A percentile compares a stretch with the other conserved stretches of the same genome.
Evolutionary conservation across 768 basidiomycete species (phyloP).

Genomic region (Leccinum subtestaceum): DNA sequence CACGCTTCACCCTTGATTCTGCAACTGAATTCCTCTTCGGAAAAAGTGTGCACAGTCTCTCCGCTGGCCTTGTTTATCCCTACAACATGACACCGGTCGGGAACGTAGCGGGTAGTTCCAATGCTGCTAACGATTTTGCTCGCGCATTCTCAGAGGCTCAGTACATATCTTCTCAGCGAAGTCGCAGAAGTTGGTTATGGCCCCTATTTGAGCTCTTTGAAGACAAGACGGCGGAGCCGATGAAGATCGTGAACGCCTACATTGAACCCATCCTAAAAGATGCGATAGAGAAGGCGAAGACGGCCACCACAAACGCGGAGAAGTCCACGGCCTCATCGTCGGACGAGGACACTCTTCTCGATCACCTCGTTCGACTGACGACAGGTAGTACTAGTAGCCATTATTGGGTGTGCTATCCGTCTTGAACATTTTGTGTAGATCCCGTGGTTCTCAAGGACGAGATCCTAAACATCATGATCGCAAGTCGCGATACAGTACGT

Average conservation of each 20-base stretch:
- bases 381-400: constrained; percentile 34
- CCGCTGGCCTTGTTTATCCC: constrained; percentile 52
- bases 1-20: constrained; percentile 63
- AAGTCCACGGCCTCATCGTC: constrained; percentile 28
- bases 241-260: constrained; percentile 52
- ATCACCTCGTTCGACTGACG: constrained; percentile 53
- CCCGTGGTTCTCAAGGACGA: constrained; percentile 31
- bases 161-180: constrained; percentile 39
- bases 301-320: constrained; percentile 11
- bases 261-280: constrained; percentile 45
- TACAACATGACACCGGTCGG: constrained; percentile 32
- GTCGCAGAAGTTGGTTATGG: constrained; percentile 49
- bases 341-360: constrained; percentile 51
- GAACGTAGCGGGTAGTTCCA: constrained; percentile 24
- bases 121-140: constrained; percentile 43
- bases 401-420: constrained; percentile 21
- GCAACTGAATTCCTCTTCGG: constrained; percentile 69
- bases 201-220: constrained; percentile 48
- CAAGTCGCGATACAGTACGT: constrained; percentile 29
- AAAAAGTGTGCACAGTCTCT: constrained; percentile 51
- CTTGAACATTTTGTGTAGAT: constrained; percentile 17
- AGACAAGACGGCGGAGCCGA: constrained; percentile 46
- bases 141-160: constrained; percentile 50
- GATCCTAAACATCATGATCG: constrained; percentile 35
- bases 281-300: constrained; percentile 44